A percentile compares a stretch with the other conserved stretches of the same genome.
Conservation (phyloP, 1,139 yeast genomes). For the Taphrina betulina region DNA sequence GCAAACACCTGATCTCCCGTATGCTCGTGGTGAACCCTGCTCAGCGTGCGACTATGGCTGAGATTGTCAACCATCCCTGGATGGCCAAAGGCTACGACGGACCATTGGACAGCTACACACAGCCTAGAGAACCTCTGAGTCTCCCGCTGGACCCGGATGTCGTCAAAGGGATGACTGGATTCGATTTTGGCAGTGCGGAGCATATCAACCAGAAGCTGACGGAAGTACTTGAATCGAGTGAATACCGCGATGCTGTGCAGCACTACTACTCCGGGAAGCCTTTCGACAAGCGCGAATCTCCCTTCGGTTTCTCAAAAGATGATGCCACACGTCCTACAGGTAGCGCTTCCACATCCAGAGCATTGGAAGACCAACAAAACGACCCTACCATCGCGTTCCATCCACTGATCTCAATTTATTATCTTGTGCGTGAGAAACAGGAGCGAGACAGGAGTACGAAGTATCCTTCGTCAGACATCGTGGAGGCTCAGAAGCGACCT, state of each 20-base stretch:
- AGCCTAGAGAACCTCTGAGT: conserved; percentile 70
- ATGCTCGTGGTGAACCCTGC: conserved; percentile 90
- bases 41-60: conserved; percentile 74
- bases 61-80: conserved; percentile 91
- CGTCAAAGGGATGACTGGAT: conserved; percentile 69
- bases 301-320: neutral
- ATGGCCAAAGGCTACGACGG: conserved; percentile 84
- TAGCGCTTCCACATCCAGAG: neutral
- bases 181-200: conserved; percentile 74
- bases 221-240: conserved; percentile 60
- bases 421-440: conserved; percentile 78
- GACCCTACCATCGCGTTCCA: conserved; percentile 61
- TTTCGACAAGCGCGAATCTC: neutral
- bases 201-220: conserved; percentile 60
- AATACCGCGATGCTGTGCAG: conserved; percentile 63
- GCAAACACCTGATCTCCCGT: conserved; percentile 74
- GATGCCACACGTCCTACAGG: neutral
- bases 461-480: conserved; percentile 10
- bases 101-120: conserved; percentile 68
- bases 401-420: conserved; percentile 83
- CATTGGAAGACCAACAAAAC: conserved; percentile 10
- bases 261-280: conserved; percentile 56
- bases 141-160: conserved; percentile 72
- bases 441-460: conserved; percentile 49
- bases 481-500: conserved; percentile 8